These are phyloP conservation scores for barrel medic (Medicago truncatula) DNA, from an alignment of 306 rosid species.

Conservation along the genomic window MtrunA17r5.0-ANR NC_053048.1:46322501-46323000, in stretches of 20 bases:
- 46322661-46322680: conserved; percentile 40
- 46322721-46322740: neutral
- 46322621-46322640: conserved; percentile 50
- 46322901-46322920: no score
- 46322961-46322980: conserved; percentile 28
- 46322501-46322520: conserved; percentile 99
- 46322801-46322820: neutral
- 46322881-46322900: neutral
- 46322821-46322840: no score
- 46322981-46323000: conserved; percentile 28
- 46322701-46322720: neutral
- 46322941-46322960: conserved; percentile 5
- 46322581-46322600: conserved; percentile 54
- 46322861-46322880: no score
- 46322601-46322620: conserved; percentile 83
- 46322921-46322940: no score
- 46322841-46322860: no score
- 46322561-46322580: conserved; percentile 33
- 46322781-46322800: neutral
- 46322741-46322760: no score
- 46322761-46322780: no score
- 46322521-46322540: conserved; percentile 62
- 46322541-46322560: conserved; percentile 32
- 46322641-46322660: conserved; percentile 53
- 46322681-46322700: neutral